phyloP scores from a whole-genome alignment of 139 green algal genomes.

The Ettlia oleoabundans region DNA sequence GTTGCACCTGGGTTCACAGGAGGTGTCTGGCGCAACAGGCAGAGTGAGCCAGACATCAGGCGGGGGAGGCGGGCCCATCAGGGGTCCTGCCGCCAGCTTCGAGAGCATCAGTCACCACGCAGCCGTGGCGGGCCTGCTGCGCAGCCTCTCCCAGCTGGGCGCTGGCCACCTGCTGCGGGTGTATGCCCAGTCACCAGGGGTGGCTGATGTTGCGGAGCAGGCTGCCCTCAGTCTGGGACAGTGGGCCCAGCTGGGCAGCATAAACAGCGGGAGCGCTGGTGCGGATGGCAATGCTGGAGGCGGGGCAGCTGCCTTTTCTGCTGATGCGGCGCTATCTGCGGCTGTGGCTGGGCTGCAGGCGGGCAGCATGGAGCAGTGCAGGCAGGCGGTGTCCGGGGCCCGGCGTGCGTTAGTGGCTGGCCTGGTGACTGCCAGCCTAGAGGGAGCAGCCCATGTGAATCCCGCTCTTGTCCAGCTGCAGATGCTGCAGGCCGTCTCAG shows the following conservation, averaged over 20 bases:
- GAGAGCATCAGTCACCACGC: conserved; percentile 17
- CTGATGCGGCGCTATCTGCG: conserved; percentile 39
- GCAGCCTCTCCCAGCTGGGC: conserved; percentile 27
- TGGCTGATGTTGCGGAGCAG: neutral
- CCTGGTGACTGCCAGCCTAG: conserved; percentile 43
- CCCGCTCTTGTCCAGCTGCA: conserved; percentile 68
- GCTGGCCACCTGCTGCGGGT: neutral
- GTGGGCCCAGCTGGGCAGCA: conserved; percentile 18
- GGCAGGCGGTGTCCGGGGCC: conserved; percentile 30
- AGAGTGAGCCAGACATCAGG: neutral
- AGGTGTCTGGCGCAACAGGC: neutral
- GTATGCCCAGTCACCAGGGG: neutral
- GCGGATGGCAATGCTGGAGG: neutral
- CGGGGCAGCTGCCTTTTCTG: neutral
- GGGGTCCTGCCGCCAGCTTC: no score
- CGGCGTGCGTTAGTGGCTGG: conserved; percentile 25
- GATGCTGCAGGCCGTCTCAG: conserved; percentile 61
- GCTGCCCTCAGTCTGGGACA: conserved; percentile 25
- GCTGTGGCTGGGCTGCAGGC: conserved; percentile 48
- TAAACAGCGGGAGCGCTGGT: neutral
- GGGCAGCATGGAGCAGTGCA: conserved; percentile 47
- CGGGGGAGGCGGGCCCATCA: neutral
- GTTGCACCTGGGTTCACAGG: neutral
- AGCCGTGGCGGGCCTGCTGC: conserved; percentile 24
- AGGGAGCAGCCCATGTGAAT: conserved; percentile 57